Percentiles rank a stretch among this genome's conserved stretches.
Evolutionary conservation across 805 yeast genomes (phyloP).

Genomic region (Lipomyces mesembrius): DNA sequence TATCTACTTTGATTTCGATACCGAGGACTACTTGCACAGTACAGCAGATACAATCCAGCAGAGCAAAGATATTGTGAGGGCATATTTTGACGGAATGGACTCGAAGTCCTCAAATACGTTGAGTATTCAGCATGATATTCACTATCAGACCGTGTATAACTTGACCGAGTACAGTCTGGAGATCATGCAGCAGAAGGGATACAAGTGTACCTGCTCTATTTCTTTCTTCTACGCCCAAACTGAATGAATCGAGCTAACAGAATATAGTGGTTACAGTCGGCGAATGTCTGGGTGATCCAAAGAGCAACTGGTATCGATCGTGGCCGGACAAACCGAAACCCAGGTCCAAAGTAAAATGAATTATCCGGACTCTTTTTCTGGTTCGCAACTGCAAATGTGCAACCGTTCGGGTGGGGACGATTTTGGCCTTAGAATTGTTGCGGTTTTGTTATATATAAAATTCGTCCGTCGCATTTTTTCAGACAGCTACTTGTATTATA

Average conservation of each 20-base stretch:
- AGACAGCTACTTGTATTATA: not conserved
- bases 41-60: conserved; percentile 14
- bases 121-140: conserved; percentile 28
- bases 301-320: conserved; percentile 29
- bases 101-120: conserved; percentile 11
- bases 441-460: not conserved
- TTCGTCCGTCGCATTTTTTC: not conserved
- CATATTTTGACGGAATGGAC: conserved; percentile 6
- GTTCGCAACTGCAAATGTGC: not conserved
- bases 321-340: not conserved
- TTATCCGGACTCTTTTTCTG: not conserved
- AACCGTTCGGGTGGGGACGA: not conserved
- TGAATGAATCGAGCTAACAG: not conserved
- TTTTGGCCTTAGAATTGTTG: not conserved
- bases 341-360: too few species aligned
- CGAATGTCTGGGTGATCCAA: conserved; percentile 30
- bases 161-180: conserved; percentile 24
- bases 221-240: conserved; percentile 5
- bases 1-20: conserved; percentile 28
- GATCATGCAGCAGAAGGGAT: not conserved
- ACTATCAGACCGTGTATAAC: conserved; percentile 30
- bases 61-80: conserved; percentile 22
- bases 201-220: not conserved
- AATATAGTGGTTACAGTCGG: conserved; percentile 29
- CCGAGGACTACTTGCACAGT: conserved; percentile 27